Percentiles rank a stretch among this genome's conserved stretches.
These are phyloP conservation scores for Euphorbia celastroides DNA, from an alignment of 441 rosid species.

Conservation along the genomic window DNA sequence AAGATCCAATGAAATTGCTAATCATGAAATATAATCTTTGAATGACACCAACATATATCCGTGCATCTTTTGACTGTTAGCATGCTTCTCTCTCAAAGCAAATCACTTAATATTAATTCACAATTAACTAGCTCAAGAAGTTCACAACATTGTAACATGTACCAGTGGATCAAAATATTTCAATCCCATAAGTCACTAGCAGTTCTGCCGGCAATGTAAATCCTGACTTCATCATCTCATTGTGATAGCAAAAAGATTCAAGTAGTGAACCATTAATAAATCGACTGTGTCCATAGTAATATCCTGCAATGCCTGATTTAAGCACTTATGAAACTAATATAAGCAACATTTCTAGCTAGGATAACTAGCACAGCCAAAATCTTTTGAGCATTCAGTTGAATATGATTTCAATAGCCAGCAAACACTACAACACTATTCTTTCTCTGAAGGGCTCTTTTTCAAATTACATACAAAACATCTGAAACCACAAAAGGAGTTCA, in stretches of 20 bases:
- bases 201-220: background rate
- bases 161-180: background rate
- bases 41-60: background rate
- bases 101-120: background rate
- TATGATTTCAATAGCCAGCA: background rate
- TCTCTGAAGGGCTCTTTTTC: background rate
- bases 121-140: background rate
- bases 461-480: background rate
- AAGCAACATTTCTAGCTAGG: background rate
- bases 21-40: background rate
- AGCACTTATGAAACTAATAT: background rate
- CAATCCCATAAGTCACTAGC: background rate
- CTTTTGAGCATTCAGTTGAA: background rate
- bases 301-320: background rate
- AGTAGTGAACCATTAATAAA: background rate
- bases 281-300: background rate
- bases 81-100: background rate
- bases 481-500: background rate
- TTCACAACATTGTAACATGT: background rate
- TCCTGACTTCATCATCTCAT: constrained; percentile 4
- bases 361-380: background rate
- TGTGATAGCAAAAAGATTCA: background rate
- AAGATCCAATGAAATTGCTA: background rate
- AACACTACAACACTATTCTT: background rate
- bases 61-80: background rate